Conservation (phyloP, 257 asterid genomes). For the Primulina eburnea region DNA sequence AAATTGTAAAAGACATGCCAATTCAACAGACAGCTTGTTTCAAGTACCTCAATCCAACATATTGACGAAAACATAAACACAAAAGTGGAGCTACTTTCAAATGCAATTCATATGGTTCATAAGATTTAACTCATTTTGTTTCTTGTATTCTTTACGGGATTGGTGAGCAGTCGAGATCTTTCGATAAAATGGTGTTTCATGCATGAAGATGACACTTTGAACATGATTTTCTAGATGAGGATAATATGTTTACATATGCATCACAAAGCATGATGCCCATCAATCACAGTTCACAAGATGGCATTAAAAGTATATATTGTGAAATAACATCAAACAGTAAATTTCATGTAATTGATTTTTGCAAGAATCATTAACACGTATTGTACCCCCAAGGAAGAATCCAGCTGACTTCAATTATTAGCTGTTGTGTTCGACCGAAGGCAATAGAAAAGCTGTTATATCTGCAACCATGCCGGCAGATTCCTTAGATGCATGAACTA, state of each 20-base stretch:
- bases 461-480: constrained; percentile 24
- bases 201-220: not conserved
- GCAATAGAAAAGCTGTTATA: constrained; percentile 23
- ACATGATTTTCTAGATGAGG: not conserved
- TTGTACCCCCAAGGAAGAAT: constrained; percentile 9
- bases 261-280: not conserved
- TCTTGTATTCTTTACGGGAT: not conserved
- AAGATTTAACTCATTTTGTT: not conserved
- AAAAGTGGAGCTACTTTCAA: not conserved
- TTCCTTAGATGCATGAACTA: constrained; percentile 30
- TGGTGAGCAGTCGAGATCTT: not conserved
- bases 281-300: not conserved
- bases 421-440: constrained; percentile 27
- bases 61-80: not conserved
- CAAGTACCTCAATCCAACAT: not conserved
- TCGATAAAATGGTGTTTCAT: not conserved
- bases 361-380: not conserved
- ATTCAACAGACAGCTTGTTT: not conserved
- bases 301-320: not conserved
- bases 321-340: not conserved
- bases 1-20: no score
- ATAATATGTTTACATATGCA: no score
- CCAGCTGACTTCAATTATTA: constrained; percentile 1
- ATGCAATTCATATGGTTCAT: not conserved
- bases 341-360: not conserved